Percentiles rank a stretch among this genome's conserved stretches.
Evolutionary conservation across 345 rosid species (phyloP).

Genomic region (Melaleuca quinquenervia): DNA sequence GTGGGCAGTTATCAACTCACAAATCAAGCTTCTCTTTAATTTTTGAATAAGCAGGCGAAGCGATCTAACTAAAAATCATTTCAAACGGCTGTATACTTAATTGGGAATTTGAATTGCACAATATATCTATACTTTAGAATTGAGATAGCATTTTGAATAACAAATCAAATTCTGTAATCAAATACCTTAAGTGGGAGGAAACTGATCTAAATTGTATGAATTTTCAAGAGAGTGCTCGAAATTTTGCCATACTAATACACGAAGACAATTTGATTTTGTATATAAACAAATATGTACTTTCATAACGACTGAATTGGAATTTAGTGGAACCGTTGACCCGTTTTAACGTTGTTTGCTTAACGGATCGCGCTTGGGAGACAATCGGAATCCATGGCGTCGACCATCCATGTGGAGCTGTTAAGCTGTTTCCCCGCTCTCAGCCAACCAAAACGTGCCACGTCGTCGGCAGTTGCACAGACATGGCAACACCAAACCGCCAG

Average conservation of each 20-base stretch:
- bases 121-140: no score
- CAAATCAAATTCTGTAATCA: not conserved
- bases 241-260: not conserved
- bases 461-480: not conserved
- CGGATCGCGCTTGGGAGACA: not conserved
- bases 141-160: no score
- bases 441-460: not conserved
- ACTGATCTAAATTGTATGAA: not conserved
- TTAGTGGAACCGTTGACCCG: not conserved
- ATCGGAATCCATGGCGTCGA: not conserved
- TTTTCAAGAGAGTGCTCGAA: not conserved
- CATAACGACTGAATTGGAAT: not conserved
- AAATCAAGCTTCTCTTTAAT: no score
- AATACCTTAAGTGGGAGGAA: not conserved
- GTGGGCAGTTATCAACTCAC: no score
- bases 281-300: not conserved
- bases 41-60: no score
- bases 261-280: no score
- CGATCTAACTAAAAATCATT: no score
- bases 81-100: no score
- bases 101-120: no score
- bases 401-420: not conserved
- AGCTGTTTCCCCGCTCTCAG: accelerated
- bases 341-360: not conserved
- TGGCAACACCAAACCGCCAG: not conserved